phyloP scores from a whole-genome alignment of 352 stramenopile species.

The Thalassiosira mediterranea region DNA sequence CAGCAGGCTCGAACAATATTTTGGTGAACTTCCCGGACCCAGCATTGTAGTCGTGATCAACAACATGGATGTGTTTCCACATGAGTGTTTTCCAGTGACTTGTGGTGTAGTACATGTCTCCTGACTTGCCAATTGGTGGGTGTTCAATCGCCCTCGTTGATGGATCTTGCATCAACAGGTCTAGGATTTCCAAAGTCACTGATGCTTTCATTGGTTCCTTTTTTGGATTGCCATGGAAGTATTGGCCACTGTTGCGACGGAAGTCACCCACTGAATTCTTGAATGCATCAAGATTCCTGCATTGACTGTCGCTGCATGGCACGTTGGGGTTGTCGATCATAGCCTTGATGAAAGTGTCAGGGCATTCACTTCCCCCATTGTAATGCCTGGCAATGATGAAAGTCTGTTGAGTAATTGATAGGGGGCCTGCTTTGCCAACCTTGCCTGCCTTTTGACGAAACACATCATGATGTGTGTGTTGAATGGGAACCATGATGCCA shows the following conservation, averaged over 20 bases:
- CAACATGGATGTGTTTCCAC: slow-evolving; percentile 17
- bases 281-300: background rate
- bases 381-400: background rate
- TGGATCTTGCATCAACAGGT: background rate
- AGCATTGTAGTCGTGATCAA: slow-evolving; percentile 1
- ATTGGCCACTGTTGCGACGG: background rate
- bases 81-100: slow-evolving; percentile 3
- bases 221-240: background rate
- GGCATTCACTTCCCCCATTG: background rate
- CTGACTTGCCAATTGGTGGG: background rate
- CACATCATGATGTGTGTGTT: background rate
- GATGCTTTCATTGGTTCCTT: background rate
- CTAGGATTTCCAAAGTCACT: background rate
- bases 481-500: background rate
- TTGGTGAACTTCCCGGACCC: background rate
- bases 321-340: background rate
- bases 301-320: background rate
- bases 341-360: background rate
- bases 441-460: background rate
- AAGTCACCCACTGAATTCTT: background rate
- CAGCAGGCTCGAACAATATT: background rate
- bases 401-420: slow-evolving; percentile 1
- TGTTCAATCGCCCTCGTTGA: background rate
- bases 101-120: background rate
- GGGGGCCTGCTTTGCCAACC: background rate